Conservation (phyloP, 352 stramenopile species). For the Phytophthora pini region DNA sequence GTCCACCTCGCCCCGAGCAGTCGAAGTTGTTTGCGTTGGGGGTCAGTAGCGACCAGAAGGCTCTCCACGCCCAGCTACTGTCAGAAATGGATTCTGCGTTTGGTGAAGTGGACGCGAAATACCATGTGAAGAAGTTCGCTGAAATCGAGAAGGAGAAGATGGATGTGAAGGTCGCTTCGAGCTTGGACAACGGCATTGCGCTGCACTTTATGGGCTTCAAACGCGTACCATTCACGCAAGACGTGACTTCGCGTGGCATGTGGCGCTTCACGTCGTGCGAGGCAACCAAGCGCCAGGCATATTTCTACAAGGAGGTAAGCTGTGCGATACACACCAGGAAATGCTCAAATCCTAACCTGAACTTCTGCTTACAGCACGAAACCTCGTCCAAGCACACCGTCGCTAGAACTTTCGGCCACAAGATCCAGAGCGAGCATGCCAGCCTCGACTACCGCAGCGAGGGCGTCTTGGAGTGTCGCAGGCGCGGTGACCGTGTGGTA, state of each 20-base stretch:
- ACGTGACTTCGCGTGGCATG: conserved; percentile 37
- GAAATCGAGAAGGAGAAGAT: conserved; percentile 27
- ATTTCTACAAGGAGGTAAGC: conserved; percentile 47
- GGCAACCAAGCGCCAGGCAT: conserved; percentile 28
- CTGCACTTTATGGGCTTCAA: conserved; percentile 43
- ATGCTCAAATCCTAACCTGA: background rate
- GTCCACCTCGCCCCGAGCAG: conserved; percentile 5
- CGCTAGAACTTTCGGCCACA: conserved; percentile 36
- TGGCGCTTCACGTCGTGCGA: conserved; percentile 49
- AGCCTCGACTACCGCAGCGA: conserved; percentile 49
- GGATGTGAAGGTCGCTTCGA: conserved; percentile 34
- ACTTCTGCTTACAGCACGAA: conserved; percentile 19
- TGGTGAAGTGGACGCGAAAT: conserved; percentile 31
- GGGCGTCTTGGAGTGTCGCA: conserved; percentile 41
- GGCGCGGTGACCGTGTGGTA: conserved; percentile 47
- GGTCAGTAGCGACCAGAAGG: conserved; percentile 24
- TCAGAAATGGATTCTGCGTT: conserved; percentile 31
- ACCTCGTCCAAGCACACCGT: conserved; percentile 29
- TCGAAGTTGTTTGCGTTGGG: conserved; percentile 27
- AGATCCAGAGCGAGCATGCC: conserved; percentile 40
- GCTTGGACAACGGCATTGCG: conserved; percentile 29
- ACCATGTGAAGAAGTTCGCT: conserved; percentile 26
- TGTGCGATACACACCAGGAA: background rate
- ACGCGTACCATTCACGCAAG: conserved; percentile 37
- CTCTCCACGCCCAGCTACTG: conserved; percentile 32